Evolutionary conservation across 2,329 filamentous ascomycete genomes (phyloP), one percentile per base, ranked within the genome.

Genomic region (Aspergillus carbonarius): DNA sequence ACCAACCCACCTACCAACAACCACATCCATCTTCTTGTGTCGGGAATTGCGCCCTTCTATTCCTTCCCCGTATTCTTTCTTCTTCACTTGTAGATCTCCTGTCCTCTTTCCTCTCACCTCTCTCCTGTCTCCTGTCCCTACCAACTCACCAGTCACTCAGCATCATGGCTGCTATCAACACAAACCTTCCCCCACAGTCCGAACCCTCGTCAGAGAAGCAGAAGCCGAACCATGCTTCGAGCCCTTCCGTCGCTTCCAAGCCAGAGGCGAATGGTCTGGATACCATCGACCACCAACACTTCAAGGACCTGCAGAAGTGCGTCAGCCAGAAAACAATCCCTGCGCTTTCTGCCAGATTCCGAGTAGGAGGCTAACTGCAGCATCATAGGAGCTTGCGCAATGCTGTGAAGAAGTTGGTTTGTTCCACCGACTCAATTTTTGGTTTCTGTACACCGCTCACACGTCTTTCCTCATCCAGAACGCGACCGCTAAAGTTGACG

Each of bases 251-350:
- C 54, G 63, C 63, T 39, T 69, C 71, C 44, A 69, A 68, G 60
- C 39, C 68, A 34, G 70, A 72, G 6, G 78, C 79, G 60, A 86
- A 87, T 69, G 81, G 81, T 60, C 76, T 78, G 52, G 87, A 91
- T 58, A 85, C 85, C 60, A 81, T 79, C 62, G 93, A 97, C 74
- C 92, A 85, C 70, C 82, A 87, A 39, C 92, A 93, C 78, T 84
- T 97, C 72, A 92, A 88, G 73, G 93, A 98, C 74, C 83, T 98
- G 51, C 87, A 93, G 72, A 97, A 96, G 93, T 96, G 80, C 73
- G 87, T 73, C 34, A 44, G 8, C 13, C n/a, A 27, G 17, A 47
- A 47, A 49, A 23, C 27, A 46, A 9, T 18, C n/a, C 20, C 20
- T 32, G 35, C 30, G 40, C 42, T 18, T 23, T 35, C 48, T n/a